These are phyloP conservation scores for Dictyostelium firmibasis DNA, from an alignment of 78 protist species.

Conservation along the genomic window DNA sequence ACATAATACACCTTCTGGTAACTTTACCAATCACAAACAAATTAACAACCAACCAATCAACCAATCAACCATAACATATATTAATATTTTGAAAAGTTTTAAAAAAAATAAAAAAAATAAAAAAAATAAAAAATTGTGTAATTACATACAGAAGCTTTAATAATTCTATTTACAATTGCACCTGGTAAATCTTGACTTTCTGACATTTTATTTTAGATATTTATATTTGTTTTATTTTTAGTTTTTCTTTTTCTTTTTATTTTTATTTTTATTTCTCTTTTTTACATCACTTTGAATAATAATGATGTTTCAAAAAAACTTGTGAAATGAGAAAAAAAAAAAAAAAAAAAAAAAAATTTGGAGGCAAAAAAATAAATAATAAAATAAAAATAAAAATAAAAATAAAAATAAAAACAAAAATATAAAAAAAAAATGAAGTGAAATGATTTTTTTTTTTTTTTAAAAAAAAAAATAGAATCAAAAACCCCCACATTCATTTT, in stretches of 20 bases:
- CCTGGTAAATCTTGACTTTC: slow-evolving; percentile 30
- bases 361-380: neutral
- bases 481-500: no score
- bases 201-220: slow-evolving; percentile 33
- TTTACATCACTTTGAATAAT: neutral
- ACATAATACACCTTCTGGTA: slow-evolving; percentile 37
- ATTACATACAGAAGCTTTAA: slow-evolving; percentile 39
- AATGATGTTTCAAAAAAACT: neutral
- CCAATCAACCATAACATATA: no score
- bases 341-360: neutral
- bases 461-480: neutral
- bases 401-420: neutral
- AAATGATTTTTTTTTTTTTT: neutral
- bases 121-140: no score
- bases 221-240: neutral
- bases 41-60: no score
- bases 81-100: no score
- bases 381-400: neutral
- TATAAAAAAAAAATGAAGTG: no score
- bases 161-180: slow-evolving; percentile 52
- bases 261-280: no score
- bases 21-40: neutral
- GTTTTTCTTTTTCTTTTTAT: no score
- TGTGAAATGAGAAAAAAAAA: neutral
- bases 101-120: no score